Base-by-base conservation (phyloP, 108 stramenopile species). In the Schizochytrium sp. region DNA sequence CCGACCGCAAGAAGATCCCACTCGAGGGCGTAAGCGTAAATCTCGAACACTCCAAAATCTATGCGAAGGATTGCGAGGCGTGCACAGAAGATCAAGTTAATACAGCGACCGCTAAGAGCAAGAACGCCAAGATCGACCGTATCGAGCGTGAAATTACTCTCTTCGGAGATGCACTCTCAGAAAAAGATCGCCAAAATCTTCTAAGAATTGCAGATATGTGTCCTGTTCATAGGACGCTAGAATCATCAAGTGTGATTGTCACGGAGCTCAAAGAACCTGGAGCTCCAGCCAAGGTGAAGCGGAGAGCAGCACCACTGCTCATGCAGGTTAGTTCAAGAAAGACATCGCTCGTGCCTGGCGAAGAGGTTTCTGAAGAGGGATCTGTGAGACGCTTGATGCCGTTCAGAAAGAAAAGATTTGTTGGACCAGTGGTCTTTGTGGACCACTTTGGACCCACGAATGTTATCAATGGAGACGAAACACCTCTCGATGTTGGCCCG, bases 121-220 rank as follows among this genome's bases (percentile, higher is more conserved):
- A 89, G 42, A 76, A 72, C 40, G 64, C 49, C 13, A 88, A 89
- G 17, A 73, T 92, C 69, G 90, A 91, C 89, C 61, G 83, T 3
- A 90, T 92, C 88, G 88, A 72, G 15, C 88, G 92, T 19, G 58
- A 38, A n/a, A 76, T 89, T 46, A 60, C 69, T 4, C 72, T 91
- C 44, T 72, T 61, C 59, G 92, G 92, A 5, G 41, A 28, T 12
- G 89, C 83, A 41, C 88, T 92, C 19, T 89, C 90, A 44, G 87
- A 89, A 45, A 57, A 49, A n/a, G 90, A 92, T 17, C 89, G 76
- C 12, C 47, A 28, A 13, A 72, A 87, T 15, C 76, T 92, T 19
- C 61, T 92, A 46, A 46, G 88, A 42, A 92, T 92, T 56, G 92
- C 92, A 60, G 61, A 92, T 60, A 73, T 61, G 89, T 92, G 92